phyloP scores from a whole-genome alignment of 306 rosid genomes.

The Aeschynomene evenia region DNA sequence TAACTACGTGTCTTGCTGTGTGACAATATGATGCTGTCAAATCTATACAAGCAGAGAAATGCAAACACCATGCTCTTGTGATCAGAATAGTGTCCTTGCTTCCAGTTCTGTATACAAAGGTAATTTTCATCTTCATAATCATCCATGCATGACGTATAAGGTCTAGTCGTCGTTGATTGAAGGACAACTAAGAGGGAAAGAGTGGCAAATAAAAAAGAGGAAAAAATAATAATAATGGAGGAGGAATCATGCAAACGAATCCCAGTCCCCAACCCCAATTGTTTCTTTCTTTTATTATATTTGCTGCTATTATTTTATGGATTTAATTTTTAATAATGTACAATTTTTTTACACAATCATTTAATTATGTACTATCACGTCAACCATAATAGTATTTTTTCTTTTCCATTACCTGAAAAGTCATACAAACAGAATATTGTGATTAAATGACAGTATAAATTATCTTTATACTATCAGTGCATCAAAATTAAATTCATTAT shows the following conservation, averaged over 20 bases:
- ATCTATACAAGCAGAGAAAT: neutral
- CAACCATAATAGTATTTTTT: too few species aligned
- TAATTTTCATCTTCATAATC: neutral
- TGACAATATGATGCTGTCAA: neutral
- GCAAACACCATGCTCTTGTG: neutral
- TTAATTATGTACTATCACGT: too few species aligned
- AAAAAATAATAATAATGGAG: neutral
- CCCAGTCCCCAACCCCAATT: neutral
- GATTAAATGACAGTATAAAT: too few species aligned
- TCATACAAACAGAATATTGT: too few species aligned
- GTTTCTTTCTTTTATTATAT: neutral
- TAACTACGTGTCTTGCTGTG: conserved; percentile 19
- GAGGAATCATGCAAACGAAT: neutral
- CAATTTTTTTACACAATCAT: too few species aligned
- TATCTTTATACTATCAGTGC: too few species aligned
- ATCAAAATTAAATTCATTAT: too few species aligned
- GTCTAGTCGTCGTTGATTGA: neutral
- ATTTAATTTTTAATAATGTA: too few species aligned
- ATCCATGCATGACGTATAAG: neutral
- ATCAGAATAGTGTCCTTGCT: neutral
- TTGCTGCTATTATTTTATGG: neutral
- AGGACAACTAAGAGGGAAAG: neutral
- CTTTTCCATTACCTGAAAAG: too few species aligned
- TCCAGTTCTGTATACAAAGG: neutral
- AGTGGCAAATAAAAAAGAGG: neutral